A percentile compares a stretch with the other conserved stretches of the same genome.
Evolutionary conservation across 768 basidiomycete species (phyloP).

Genomic region (Termitomyces sp.): DNA sequence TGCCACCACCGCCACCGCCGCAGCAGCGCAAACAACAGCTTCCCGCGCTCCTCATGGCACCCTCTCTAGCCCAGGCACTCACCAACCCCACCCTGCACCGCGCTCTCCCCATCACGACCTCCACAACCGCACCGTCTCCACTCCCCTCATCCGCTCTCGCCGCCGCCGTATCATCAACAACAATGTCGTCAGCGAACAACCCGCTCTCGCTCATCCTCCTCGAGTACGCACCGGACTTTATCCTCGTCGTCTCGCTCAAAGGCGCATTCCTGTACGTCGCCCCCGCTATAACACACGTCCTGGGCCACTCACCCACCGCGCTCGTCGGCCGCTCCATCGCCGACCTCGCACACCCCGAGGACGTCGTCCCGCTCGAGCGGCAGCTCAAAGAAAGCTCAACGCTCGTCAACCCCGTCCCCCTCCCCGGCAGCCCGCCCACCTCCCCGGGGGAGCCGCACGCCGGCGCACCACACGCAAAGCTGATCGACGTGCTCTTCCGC

Average conservation of each 20-base stretch:
- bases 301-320: conserved; percentile 86
- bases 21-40: conserved; percentile 42
- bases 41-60: conserved; percentile 44
- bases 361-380: conserved; percentile 86
- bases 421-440: no score
- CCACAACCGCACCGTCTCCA: conserved; percentile 29
- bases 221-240: conserved; percentile 68
- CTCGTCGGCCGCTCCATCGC: conserved; percentile 75
- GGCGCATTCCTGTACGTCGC: conserved; percentile 92
- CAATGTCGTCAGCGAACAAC: conserved; percentile 43
- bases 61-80: conserved; percentile 43
- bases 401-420: conserved; percentile 4
- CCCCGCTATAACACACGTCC: conserved; percentile 68
- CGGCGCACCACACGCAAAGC: conserved; percentile 33
- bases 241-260: conserved; percentile 90
- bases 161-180: conserved; percentile 3
- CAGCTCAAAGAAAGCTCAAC: conserved; percentile 78
- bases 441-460: no score
- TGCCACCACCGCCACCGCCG: conserved; percentile 28
- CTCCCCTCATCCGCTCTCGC: conserved; percentile 18
- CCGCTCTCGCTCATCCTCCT: conserved; percentile 59
- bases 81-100: conserved; percentile 45
- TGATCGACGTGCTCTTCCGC: conserved; percentile 84
- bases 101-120: conserved; percentile 42
- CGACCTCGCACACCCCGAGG: conserved; percentile 85